These are phyloP conservation scores for Pyrenophora teres DNA, from an alignment of 2,329 filamentous ascomycete species.

Conservation along the genomic window DNA sequence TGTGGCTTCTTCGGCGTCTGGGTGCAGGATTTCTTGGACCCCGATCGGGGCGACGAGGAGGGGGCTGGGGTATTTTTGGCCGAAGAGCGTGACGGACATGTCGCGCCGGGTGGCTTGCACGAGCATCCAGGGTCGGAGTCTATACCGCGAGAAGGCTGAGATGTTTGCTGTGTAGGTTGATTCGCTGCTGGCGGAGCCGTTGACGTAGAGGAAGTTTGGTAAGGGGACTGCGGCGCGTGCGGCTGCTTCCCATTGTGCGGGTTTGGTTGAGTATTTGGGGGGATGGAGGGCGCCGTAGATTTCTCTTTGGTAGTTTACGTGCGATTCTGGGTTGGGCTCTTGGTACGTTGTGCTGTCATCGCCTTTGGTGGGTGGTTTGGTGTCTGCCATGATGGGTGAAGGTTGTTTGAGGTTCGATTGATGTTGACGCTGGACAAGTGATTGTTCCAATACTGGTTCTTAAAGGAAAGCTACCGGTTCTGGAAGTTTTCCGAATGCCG, in stretches of 20 bases:
- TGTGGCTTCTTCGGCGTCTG: conserved; percentile 66
- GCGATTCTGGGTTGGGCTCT: conserved; percentile 45
- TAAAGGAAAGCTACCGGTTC: too few species aligned
- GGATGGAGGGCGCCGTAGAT: conserved; percentile 46
- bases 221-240: conserved; percentile 41
- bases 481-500: neutral
- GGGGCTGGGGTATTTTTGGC: conserved; percentile 55
- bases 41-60: conserved; percentile 71
- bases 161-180: conserved; percentile 45
- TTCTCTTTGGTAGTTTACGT: conserved; percentile 40
- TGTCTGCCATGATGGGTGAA: neutral
- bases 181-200: conserved; percentile 46
- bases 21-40: conserved; percentile 70
- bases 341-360: conserved; percentile 25
- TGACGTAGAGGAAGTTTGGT: conserved; percentile 49
- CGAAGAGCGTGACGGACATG: conserved; percentile 39
- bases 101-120: conserved; percentile 42
- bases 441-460: too few species aligned
- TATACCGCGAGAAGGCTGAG: conserved; percentile 48
- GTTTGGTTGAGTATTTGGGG: conserved; percentile 50
- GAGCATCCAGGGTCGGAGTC: conserved; percentile 49
- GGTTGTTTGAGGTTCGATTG: neutral
- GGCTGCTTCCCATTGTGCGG: conserved; percentile 47
- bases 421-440: too few species aligned
- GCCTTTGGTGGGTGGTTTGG: neutral